Percentiles rank a stretch among this genome's conserved stretches.
phyloP scores from a whole-genome alignment of 768 basidiomycete species.

The Coprinopsis cinerea region DNA sequence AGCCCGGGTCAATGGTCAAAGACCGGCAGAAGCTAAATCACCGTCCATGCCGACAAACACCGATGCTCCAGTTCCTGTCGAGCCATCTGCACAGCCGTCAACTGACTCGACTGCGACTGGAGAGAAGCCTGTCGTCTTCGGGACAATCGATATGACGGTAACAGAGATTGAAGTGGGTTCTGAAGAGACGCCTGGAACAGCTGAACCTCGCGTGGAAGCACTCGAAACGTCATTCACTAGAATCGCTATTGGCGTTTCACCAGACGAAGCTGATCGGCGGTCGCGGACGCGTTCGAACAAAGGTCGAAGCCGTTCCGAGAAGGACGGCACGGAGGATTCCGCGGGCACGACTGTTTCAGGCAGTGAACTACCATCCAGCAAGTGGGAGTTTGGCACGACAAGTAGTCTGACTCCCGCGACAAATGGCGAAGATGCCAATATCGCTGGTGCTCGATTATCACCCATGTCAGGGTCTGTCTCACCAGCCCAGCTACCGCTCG shows the following conservation, averaged over 20 bases:
- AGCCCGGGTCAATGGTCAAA: constrained; percentile 12
- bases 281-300: constrained; percentile 4
- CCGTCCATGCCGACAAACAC: neutral
- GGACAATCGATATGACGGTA: constrained; percentile 34
- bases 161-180: neutral
- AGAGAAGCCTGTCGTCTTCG: constrained; percentile 40
- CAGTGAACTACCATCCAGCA: constrained; percentile 14
- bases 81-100: neutral
- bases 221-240: constrained; percentile 1
- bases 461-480: neutral
- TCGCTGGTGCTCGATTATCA: neutral
- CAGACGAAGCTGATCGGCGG: neutral
- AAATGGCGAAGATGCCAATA: neutral
- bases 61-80: too few relatives aligned
- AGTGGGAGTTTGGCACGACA: constrained; percentile 58
- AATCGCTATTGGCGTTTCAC: constrained; percentile 1
- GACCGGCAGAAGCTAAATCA: constrained; percentile 7
- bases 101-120: constrained; percentile 9
- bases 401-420: constrained; percentile 1
- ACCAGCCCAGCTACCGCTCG: constrained; percentile 1
- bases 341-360: neutral
- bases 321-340: constrained; percentile 21
- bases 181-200: neutral
- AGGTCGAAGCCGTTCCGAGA: neutral
- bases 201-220: neutral